Conservation (phyloP, 108 stramenopile species). For the Schizochytrium sp. region DNA sequence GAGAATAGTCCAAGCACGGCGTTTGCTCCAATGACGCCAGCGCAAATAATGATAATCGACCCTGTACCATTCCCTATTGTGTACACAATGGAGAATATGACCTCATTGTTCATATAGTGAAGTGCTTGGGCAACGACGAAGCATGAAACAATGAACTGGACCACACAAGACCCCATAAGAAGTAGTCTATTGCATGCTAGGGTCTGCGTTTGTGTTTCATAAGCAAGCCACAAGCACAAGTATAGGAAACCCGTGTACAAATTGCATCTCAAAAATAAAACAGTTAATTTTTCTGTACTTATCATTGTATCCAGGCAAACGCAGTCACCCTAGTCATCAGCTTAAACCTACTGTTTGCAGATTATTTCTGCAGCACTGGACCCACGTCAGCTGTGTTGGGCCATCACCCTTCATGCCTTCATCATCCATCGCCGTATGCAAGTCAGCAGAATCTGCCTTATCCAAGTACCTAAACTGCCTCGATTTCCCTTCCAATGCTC, state of each 20-base stretch:
- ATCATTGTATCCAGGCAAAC: too few relatives aligned
- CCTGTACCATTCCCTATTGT: background rate
- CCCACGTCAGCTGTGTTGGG: too few relatives aligned
- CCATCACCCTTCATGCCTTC: too few relatives aligned
- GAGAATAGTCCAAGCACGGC: background rate
- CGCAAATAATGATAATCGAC: background rate
- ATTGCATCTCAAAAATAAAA: background rate
- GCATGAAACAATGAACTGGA: background rate
- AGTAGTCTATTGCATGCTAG: slow-evolving; percentile 36
- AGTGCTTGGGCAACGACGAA: background rate
- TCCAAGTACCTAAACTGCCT: too few relatives aligned
- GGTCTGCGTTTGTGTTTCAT: background rate
- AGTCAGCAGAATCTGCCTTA: too few relatives aligned
- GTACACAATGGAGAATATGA: slow-evolving; percentile 31
- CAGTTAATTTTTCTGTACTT: background rate
- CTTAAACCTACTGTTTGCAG: too few relatives aligned
- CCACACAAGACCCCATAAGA: slow-evolving; percentile 12
- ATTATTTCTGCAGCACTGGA: too few relatives aligned
- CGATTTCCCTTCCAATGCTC: too few relatives aligned
- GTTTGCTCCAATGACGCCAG: background rate
- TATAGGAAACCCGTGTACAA: background rate
- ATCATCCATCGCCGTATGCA: too few relatives aligned
- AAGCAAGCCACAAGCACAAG: too few relatives aligned
- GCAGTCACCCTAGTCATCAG: too few relatives aligned
- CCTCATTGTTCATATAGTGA: slow-evolving; percentile 23